Percentiles rank a stretch among this genome's conserved stretches.
Conservation (phyloP, 1,139 yeast species). For the Hanseniaspora sp. region DNA sequence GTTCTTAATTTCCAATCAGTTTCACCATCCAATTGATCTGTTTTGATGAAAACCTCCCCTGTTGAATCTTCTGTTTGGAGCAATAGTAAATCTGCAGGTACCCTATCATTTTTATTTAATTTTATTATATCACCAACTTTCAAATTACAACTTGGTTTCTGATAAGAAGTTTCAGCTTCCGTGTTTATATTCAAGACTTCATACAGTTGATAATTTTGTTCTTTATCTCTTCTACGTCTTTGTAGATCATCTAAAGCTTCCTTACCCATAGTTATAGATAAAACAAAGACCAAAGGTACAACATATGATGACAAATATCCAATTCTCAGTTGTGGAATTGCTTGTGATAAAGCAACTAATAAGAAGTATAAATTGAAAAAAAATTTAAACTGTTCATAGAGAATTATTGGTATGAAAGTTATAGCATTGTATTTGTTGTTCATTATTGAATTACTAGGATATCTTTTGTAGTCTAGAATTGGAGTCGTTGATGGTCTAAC, state of each 20-base stretch:
- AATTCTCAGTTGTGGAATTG: slow-evolving; percentile 79
- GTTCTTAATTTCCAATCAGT: slow-evolving; percentile 94
- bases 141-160: slow-evolving; percentile 53
- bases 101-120: slow-evolving; percentile 67
- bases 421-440: slow-evolving; percentile 89
- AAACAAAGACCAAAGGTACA: slow-evolving; percentile 86
- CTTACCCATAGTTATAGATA: slow-evolving; percentile 84
- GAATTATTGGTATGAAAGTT: slow-evolving; percentile 75
- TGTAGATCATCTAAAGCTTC: slow-evolving; percentile 92
- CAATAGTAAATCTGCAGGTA: slow-evolving; percentile 87
- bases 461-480: slow-evolving; percentile 31
- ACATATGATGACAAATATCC: slow-evolving; percentile 89
- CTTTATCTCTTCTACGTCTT: slow-evolving; percentile 79
- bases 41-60: slow-evolving; percentile 88
- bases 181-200: slow-evolving; percentile 50
- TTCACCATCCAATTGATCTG: slow-evolving; percentile 97
- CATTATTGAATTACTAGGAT: slow-evolving; percentile 72
- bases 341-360: slow-evolving; percentile 86
- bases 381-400: slow-evolving; percentile 93
- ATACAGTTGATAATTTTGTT: slow-evolving; percentile 73
- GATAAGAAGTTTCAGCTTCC: slow-evolving; percentile 17
- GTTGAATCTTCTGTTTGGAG: slow-evolving; percentile 69
- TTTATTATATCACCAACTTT: slow-evolving; percentile 81
- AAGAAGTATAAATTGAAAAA: slow-evolving; percentile 88
- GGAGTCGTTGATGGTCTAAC: slow-evolving; percentile 35